Conservation (phyloP, 2,329 filamentous ascomycete species). For the Exophiala xenobiotica region DNA sequence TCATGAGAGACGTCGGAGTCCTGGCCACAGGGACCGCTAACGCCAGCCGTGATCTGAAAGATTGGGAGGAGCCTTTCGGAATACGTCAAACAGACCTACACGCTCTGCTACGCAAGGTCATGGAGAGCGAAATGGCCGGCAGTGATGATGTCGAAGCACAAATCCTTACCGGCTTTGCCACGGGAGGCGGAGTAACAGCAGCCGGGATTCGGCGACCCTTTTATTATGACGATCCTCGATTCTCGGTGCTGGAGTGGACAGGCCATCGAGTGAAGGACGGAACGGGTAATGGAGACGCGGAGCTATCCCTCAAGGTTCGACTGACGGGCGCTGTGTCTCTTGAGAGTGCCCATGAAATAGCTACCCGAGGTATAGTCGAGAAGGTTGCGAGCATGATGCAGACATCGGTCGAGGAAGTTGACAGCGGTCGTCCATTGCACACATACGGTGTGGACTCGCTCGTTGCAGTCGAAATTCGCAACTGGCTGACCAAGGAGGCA, state of each 20-base stretch:
- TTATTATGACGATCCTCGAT: neutral
- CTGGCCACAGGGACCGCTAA: neutral
- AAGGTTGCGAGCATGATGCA: constrained; percentile 16
- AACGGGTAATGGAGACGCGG: too few species aligned
- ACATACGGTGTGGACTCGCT: constrained; percentile 34
- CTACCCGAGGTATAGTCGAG: too few species aligned
- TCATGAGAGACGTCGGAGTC: constrained; percentile 29
- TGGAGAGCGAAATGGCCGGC: neutral
- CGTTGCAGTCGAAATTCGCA: constrained; percentile 34
- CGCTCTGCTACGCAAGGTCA: too few species aligned
- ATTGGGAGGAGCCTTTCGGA: neutral
- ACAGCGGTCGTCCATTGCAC: constrained; percentile 24
- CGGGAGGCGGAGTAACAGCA: neutral
- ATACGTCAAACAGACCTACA: neutral
- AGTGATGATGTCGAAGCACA: neutral
- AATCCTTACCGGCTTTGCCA: neutral
- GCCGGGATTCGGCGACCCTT: neutral
- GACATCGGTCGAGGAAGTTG: constrained; percentile 25
- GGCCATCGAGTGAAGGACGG: neutral
- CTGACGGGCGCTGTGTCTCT: too few species aligned
- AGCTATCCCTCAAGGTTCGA: too few species aligned
- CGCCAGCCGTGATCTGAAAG: neutral
- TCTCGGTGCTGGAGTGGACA: neutral
- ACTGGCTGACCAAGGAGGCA: constrained; percentile 32
- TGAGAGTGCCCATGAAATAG: too few species aligned